These are phyloP conservation scores for Didymosphaeria variabile DNA, from an alignment of 2,329 filamentous ascomycete genomes.

Conservation along the genomic window DNA sequence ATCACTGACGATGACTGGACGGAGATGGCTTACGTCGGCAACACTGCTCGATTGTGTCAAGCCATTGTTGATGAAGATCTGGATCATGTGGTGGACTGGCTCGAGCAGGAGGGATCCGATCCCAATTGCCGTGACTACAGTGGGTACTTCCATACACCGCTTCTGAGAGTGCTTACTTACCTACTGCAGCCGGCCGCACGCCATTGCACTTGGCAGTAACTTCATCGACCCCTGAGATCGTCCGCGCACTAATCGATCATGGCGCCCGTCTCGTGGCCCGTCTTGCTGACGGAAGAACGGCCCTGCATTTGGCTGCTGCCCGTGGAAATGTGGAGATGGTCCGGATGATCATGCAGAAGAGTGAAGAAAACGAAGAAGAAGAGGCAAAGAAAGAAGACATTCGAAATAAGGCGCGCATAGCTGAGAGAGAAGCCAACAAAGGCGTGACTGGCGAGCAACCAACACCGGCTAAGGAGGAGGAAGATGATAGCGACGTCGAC, in stretches of 20 bases:
- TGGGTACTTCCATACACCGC: conserved; percentile 3
- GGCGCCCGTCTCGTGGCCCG: conserved; percentile 78
- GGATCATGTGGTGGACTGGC: conserved; percentile 75
- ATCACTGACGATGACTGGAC: conserved; percentile 87
- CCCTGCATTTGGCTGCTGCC: conserved; percentile 81
- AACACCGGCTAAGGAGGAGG: conserved; percentile 34
- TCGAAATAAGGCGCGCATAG: conserved; percentile 49
- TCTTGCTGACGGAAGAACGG: conserved; percentile 80
- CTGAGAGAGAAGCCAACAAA: conserved; percentile 23
- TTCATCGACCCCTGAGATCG: conserved; percentile 73
- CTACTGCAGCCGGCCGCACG: conserved; percentile 65
- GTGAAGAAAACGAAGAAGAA: conserved; percentile 75
- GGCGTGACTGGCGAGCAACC: conserved; percentile 31
- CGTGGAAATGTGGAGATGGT: conserved; percentile 75
- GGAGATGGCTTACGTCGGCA: conserved; percentile 88
- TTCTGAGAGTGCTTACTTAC: not conserved
- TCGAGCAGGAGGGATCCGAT: conserved; percentile 72
- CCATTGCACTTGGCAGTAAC: conserved; percentile 80
- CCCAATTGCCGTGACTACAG: conserved; percentile 69
- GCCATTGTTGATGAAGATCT: conserved; percentile 80
- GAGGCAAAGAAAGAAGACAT: conserved; percentile 67
- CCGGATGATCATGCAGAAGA: conserved; percentile 75
- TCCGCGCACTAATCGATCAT: conserved; percentile 74
- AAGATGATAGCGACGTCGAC: conserved; percentile 57
- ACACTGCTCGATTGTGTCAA: conserved; percentile 78